A percentile compares a stretch with the other conserved stretches of the same genome.
These are phyloP conservation scores for Candida ficus DNA, from an alignment of 805 yeast species.

Conservation along the genomic window DNA sequence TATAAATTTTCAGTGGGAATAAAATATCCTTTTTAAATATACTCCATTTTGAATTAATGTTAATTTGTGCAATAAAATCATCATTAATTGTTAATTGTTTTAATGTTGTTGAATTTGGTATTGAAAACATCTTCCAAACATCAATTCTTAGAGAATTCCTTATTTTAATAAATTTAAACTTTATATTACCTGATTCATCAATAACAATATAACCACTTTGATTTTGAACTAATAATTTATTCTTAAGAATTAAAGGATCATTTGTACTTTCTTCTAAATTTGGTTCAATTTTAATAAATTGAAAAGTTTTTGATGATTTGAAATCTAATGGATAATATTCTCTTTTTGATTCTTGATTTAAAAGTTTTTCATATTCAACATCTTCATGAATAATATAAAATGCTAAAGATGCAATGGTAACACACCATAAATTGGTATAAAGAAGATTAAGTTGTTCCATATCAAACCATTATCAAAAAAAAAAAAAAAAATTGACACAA, in stretches of 20 bases:
- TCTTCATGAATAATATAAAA: conserved; percentile 3
- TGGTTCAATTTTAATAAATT: conserved; percentile 1
- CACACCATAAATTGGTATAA: conserved; percentile 5
- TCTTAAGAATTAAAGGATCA: background rate
- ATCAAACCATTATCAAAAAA: background rate
- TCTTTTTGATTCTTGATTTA: conserved; percentile 1
- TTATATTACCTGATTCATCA: conserved; percentile 1
- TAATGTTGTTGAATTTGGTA: background rate
- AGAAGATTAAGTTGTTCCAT: conserved; percentile 7
- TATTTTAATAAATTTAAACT: conserved; percentile 4
- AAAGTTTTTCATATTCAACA: background rate
- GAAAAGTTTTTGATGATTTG: background rate
- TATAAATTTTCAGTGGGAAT: conserved; percentile 3
- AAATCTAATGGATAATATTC: conserved; percentile 8
- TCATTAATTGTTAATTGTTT: background rate
- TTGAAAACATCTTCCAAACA: conserved; percentile 8
- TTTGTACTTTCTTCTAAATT: background rate
- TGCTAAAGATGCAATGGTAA: background rate
- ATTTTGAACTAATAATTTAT: background rate
- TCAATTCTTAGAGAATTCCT: background rate
- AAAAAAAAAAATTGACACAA: background rate
- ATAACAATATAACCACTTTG: conserved; percentile 3
- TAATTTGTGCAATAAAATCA: conserved; percentile 3
- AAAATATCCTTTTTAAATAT: conserved; percentile 8
- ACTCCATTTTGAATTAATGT: conserved; percentile 9